Conservation (phyloP, 2,329 filamentous ascomycete genomes). For the Teratosphaeria viscida region DNA sequence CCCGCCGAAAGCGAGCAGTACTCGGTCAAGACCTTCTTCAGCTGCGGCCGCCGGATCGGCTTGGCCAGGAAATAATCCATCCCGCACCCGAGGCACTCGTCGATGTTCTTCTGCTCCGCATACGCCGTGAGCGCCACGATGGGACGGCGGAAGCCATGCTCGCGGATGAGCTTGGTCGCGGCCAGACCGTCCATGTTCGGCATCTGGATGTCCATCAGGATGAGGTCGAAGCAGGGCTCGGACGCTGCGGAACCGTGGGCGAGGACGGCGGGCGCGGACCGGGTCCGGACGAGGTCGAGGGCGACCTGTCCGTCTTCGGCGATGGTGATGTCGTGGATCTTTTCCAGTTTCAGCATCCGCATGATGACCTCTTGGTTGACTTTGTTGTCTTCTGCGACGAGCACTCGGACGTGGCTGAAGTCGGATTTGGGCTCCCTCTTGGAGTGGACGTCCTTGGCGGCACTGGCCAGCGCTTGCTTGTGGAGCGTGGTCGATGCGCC, state of each 20-base stretch:
- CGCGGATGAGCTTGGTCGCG: slow-evolving; percentile 71
- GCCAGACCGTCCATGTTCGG: slow-evolving; percentile 84
- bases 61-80: slow-evolving; percentile 80
- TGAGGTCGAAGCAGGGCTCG: slow-evolving; percentile 60
- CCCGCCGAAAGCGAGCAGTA: slow-evolving; percentile 73
- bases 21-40: slow-evolving; percentile 75
- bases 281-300: slow-evolving; percentile 44
- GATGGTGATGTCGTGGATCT: slow-evolving; percentile 78
- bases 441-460: slow-evolving; percentile 54
- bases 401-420: slow-evolving; percentile 58
- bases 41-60: slow-evolving; percentile 66
- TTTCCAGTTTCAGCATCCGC: slow-evolving; percentile 62
- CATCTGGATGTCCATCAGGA: slow-evolving; percentile 95
- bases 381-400: slow-evolving; percentile 74
- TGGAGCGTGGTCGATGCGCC: slow-evolving; percentile 68
- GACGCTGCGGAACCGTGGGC: slow-evolving; percentile 34
- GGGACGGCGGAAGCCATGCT: slow-evolving; percentile 76
- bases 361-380: slow-evolving; percentile 51
- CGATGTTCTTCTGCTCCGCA: slow-evolving; percentile 69
- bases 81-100: slow-evolving; percentile 62
- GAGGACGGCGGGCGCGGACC: neutral
- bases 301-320: slow-evolving; percentile 59
- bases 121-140: slow-evolving; percentile 89
- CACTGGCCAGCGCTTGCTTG: slow-evolving; percentile 35
- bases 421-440: slow-evolving; percentile 48